Evolutionary conservation across 345 rosid genomes (phyloP), one percentile per base, ranked within the genome.

Genomic region (Balakata baccata): DNA sequence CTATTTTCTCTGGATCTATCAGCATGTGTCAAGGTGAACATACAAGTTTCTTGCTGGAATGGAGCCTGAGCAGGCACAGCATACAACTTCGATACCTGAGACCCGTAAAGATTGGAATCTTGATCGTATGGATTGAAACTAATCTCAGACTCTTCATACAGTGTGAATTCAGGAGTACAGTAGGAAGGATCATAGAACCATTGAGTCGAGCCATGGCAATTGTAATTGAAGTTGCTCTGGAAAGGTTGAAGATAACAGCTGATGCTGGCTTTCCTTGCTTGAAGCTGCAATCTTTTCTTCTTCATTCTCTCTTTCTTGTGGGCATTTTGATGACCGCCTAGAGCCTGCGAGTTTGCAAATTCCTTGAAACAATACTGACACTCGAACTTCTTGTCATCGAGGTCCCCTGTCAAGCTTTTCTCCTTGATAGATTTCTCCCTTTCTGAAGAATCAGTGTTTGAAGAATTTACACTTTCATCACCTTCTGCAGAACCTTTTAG

Each of bases 381-480:
- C 79, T 72, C 74, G 3, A 75, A 75, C 74, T 80, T 80, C 74
- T 68, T 79, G 17, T 71, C 58, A 8, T 64, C 77, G 37, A 47
- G 68, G 4, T 58, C 57, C 10, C 57, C 68, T 10, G 72, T 8
- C 1, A 74, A 20, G 54, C 54, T 51, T 69, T 74, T 75, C 69
- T 77, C 79, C 71, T 76, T 72, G 65, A 10, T 12, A 23, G 74
- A 47, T 52, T 75, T 84, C 41, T 62, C 76, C 29, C 39, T 69
- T 41, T 61, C 59, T 8, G 73, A 72, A n/a, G 88, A 76, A 61
- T 62, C 73, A 20, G 88, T 82, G 73, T 66, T 84, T 1, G 92
- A 90, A 11, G 95, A 87, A 7, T 87, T 87, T 7, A 90, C 90
- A 79, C 92, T 90, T 61, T 88, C 89, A 67, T 90, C 92, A 18